Conservation (phyloP, 2,329 filamentous ascomycete genomes). For the Penicillium sp. region DNA sequence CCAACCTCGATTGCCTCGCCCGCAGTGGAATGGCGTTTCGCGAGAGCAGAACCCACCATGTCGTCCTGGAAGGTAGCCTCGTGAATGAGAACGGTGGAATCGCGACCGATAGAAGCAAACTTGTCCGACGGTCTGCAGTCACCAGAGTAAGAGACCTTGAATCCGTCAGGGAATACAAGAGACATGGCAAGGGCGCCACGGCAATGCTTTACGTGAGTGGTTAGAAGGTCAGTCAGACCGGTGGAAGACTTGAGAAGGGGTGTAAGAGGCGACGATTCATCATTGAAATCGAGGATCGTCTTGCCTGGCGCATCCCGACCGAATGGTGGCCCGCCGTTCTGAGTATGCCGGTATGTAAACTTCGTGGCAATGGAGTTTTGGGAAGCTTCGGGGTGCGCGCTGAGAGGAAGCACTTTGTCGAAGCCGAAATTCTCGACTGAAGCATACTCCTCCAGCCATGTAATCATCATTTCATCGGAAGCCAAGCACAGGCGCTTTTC, state of each 20-base stretch:
- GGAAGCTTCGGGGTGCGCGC: constrained; percentile 32
- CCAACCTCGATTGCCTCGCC: constrained; percentile 80
- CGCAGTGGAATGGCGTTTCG: constrained; percentile 90
- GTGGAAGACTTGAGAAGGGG: constrained; percentile 52
- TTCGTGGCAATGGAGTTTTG: constrained; percentile 22
- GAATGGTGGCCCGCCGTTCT: constrained; percentile 27
- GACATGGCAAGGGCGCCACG: constrained; percentile 72
- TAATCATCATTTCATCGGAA: constrained; percentile 69
- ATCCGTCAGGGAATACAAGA: constrained; percentile 73
- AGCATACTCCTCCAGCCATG: constrained; percentile 77
- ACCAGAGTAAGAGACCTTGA: constrained; percentile 90
- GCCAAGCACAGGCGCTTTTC: constrained; percentile 62
- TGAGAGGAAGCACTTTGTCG: constrained; percentile 54
- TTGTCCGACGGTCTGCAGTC: constrained; percentile 77
- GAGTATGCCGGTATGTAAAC: constrained; percentile 33
- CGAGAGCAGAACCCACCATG: constrained; percentile 70
- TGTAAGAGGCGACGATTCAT: constrained; percentile 28
- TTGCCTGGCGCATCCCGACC: constrained; percentile 17
- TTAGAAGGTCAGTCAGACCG: constrained; percentile 67
- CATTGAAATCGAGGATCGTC: constrained; percentile 29
- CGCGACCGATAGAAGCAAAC: constrained; percentile 71
- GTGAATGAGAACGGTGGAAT: constrained; percentile 83
- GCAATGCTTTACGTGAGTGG: constrained; percentile 75
- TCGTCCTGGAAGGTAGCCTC: constrained; percentile 96
- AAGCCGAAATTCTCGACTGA: constrained; percentile 76